A percentile compares a stretch with the other conserved stretches of the same genome.
Evolutionary conservation across 2,329 filamentous ascomycete genomes (phyloP).

Genomic region (Alternaria alternata): DNA sequence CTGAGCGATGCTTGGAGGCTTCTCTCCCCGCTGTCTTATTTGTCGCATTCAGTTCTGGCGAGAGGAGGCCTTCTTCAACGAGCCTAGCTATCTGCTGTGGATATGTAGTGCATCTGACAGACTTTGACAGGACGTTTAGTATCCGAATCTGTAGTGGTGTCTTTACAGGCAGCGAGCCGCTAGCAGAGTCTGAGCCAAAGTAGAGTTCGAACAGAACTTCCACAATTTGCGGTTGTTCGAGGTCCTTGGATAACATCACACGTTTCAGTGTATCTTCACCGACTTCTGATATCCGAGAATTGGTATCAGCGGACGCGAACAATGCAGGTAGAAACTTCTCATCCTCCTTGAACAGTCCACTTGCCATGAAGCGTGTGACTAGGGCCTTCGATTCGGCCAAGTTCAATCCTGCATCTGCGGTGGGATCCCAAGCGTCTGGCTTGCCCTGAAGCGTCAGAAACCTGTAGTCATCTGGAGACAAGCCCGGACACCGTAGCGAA

Average conservation of each 20-base stretch:
- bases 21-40: slow-evolving; percentile 69
- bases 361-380: slow-evolving; percentile 76
- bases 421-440: slow-evolving; percentile 72
- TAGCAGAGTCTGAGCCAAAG: slow-evolving; percentile 58
- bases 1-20: slow-evolving; percentile 78
- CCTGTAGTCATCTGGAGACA: slow-evolving; percentile 70
- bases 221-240: slow-evolving; percentile 74
- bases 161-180: slow-evolving; percentile 59
- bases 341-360: slow-evolving; percentile 82
- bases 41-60: slow-evolving; percentile 45
- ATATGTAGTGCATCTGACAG: slow-evolving; percentile 74
- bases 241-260: slow-evolving; percentile 69
- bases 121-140: slow-evolving; percentile 78
- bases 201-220: slow-evolving; percentile 76
- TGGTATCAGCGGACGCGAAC: slow-evolving; percentile 82
- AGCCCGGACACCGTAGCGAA: slow-evolving; percentile 63
- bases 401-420: slow-evolving; percentile 67
- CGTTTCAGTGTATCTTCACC: slow-evolving; percentile 90
- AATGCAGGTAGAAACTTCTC: slow-evolving; percentile 86
- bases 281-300: slow-evolving; percentile 81
- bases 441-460: slow-evolving; percentile 74
- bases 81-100: slow-evolving; percentile 72
- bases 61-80: slow-evolving; percentile 70
- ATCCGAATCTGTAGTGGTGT: slow-evolving; percentile 80
- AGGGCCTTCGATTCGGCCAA: slow-evolving; percentile 74